These are phyloP conservation scores for Chrysoporthe cubensis DNA, from an alignment of 2,329 filamentous ascomycete species.

Conservation along the genomic window DNA sequence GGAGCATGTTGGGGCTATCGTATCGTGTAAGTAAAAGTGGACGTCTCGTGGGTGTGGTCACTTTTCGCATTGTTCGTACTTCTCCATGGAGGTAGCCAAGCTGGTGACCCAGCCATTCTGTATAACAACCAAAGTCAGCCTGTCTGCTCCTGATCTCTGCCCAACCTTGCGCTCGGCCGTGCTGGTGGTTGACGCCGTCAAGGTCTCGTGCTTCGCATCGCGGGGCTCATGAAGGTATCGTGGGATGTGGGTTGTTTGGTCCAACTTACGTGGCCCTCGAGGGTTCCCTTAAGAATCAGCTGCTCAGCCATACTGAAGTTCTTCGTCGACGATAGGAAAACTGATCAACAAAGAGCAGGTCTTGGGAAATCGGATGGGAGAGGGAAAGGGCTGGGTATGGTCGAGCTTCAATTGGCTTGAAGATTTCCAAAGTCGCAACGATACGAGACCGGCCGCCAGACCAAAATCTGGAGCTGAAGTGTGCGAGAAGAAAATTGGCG, in stretches of 20 bases:
- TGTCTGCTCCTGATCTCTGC: conserved; percentile 5
- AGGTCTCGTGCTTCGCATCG: conserved; percentile 15
- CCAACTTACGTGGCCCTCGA: conserved; percentile 86
- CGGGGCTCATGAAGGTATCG: conserved; percentile 34
- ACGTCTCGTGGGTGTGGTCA: conserved; percentile 28
- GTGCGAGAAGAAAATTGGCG: conserved; percentile 40
- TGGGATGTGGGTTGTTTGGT: conserved; percentile 32
- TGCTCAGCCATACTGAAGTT: conserved; percentile 78
- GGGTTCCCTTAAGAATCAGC: conserved; percentile 94
- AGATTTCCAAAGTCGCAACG: conserved; percentile 32
- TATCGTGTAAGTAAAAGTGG: conserved; percentile 34
- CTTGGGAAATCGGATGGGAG: conserved; percentile 40
- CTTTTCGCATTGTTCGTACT: conserved; percentile 61
- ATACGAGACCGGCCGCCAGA: conserved; percentile 37
- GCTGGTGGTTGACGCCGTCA: conserved; percentile 19
- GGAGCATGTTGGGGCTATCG: conserved; percentile 94
- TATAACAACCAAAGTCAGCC: conserved; percentile 35
- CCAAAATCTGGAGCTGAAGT: conserved; percentile 50
- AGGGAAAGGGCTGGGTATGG: conserved; percentile 38
- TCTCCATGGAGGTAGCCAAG: conserved; percentile 98
- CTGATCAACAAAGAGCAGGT: conserved; percentile 38
- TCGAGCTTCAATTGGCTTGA: conserved; percentile 32
- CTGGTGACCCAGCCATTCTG: conserved; percentile 98
- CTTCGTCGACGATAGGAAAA: conserved; percentile 42
- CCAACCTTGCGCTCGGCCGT: not conserved